Base-by-base conservation (phyloP, 75 land plant genomes). In the Pinus taeda region DNA sequence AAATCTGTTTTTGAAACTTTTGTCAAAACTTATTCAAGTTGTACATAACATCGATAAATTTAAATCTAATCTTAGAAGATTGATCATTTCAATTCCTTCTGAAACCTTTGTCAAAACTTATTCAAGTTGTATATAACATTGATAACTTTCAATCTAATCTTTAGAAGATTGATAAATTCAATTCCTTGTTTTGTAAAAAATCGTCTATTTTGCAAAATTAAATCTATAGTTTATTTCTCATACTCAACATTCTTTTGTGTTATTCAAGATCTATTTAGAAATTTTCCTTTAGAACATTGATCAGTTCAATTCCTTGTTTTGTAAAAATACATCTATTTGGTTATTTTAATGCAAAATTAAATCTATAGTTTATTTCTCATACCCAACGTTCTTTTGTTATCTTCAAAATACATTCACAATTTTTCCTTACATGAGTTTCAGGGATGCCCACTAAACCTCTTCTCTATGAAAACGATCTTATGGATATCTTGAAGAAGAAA, bases 401-500 rank as follows among this genome's bases (percentile, higher is more conserved):
- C 24, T 69, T 69, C 55, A 53, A n/a, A 24, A 42, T 12, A 4
- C 42, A 33, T 66, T 69, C 3, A 39, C 42, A 69, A 39, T 14
- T 39, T 33, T 11, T 69, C 3, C 14, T 69, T 3, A n/a, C 0
- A 42, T 42, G 24, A 69, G n/a, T 42, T 69, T 55, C 80, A 84
- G 85, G 85, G 12, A 85, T 85, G 85, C 87, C 87, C 15, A 37
- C 37, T n/a, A 57, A 33, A 33, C 33, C 33, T 33, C 33, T 33
- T 33, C 33, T 83, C 21, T 85, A 83, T 73, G 87, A 85, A n/a
- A 26, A 29, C 1, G 87, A 85, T 58, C 67, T 83, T 49, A 29
- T 85, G 17, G 49, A 75, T 37, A 74, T 85, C 8, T 70, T 85
- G 67, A 78, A 85, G 78, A 78, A 75, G 36, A 85, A 78, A 81